Base-by-base conservation (phyloP, 345 rosid genomes). In the Ceriops tagal region DNA sequence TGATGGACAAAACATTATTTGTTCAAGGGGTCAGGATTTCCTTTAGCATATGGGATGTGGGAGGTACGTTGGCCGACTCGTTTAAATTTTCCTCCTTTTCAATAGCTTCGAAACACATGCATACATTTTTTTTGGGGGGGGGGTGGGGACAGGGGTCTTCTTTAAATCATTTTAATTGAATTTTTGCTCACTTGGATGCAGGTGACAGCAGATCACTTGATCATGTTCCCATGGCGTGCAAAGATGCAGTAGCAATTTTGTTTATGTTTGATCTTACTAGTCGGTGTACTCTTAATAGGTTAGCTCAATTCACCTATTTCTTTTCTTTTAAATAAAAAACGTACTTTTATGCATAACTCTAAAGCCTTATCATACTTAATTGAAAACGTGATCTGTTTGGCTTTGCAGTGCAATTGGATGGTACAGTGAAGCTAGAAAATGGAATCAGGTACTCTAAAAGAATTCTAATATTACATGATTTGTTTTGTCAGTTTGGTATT, bases 231-330 rank as follows among this genome's bases (percentile, higher is more conserved):
- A 83, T 92, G 67, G 99, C 99, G 52, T 95, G 99, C 82, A 95
- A 90, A 85, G 96, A 92, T 73, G 82, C 99, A 53, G 99, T 95
- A 30, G 99, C 99, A 66, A 88, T 95, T 65, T 78, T 95, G 75
- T 88, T 86, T 67, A 95, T 95, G 99, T 95, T 95, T 84, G 99
- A 95, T 85, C 92, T 95, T 35, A 95, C 99, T 8, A 95, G 97
- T 70, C 85, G 99, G 30, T 85, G 96, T 75, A 95, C 99, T 71
- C 92, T 95, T 58, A 90, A 88, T 79, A 90, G 93, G 99, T 89
- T 22, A 35, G 19, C 15, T 47, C 47, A n/a, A 10, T 4, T 21
- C 55, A 58, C 6, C 27, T 20, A 3, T 68, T 35, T 43, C 31
- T 21, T 58, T 62, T 62, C 7, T 1, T 24, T 27, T 5, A 31